phyloP scores from a whole-genome alignment of 257 asterid species.

The Cruciata laevipes region DNA sequence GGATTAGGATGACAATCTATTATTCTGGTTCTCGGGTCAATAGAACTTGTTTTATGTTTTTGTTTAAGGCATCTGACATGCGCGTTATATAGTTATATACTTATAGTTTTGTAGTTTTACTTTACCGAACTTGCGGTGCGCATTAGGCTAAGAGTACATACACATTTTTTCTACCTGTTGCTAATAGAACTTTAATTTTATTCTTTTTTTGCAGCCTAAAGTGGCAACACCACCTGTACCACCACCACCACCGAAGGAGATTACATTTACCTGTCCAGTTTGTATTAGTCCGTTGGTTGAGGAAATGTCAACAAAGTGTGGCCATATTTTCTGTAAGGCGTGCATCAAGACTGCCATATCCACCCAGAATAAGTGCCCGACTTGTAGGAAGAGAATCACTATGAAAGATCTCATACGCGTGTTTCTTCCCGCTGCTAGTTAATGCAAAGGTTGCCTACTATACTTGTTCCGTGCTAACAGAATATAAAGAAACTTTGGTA shows the following conservation, averaged over 20 bases:
- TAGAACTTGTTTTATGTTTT: too few relatives aligned
- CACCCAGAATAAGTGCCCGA: constrained; percentile 79
- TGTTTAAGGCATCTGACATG: too few relatives aligned
- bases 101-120: neutral
- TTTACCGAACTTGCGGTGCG: neutral
- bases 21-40: neutral
- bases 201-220: constrained; percentile 15
- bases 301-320: constrained; percentile 80
- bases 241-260: constrained; percentile 57
- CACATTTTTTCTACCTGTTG: neutral
- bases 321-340: constrained; percentile 87
- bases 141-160: neutral
- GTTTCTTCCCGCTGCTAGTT: constrained; percentile 67
- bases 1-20: neutral
- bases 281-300: constrained; percentile 83
- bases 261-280: constrained; percentile 71
- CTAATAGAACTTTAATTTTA: neutral
- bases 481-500: neutral
- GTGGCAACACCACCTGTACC: constrained; percentile 17
- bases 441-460: constrained; percentile 33
- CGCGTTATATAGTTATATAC: too few relatives aligned
- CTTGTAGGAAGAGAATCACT: constrained; percentile 72
- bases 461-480: neutral
- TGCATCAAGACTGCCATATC: constrained; percentile 82
- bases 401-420: constrained; percentile 59